A percentile compares a stretch with the other conserved stretches of the same genome.
These are phyloP conservation scores for Houttuynia cordata DNA, from an alignment of 164 flowering plant species.

Conservation along the genomic window DNA sequence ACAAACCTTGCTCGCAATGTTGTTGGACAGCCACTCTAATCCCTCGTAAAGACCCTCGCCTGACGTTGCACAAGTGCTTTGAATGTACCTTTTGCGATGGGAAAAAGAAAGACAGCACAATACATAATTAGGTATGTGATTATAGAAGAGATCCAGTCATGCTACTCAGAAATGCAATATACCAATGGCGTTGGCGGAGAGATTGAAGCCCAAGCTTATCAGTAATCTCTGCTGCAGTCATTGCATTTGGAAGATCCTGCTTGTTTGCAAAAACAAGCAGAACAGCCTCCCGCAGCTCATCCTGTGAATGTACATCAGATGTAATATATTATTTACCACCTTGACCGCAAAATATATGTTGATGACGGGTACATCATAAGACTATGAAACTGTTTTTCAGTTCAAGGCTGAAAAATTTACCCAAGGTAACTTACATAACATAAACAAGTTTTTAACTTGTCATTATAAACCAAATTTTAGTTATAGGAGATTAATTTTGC, in stretches of 20 bases:
- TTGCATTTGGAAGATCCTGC: conserved; percentile 99
- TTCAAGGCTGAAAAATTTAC: no score
- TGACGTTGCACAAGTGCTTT: conserved; percentile 96
- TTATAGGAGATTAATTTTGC: no score
- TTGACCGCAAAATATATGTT: no score
- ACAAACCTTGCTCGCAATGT: conserved; percentile 81
- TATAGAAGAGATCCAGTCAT: neutral
- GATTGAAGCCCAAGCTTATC: conserved; percentile 97
- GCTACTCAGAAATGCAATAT: conserved; percentile 3
- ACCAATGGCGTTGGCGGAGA: conserved; percentile 97
- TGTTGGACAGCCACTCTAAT: conserved; percentile 94
- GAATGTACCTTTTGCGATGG: conserved; percentile 67
- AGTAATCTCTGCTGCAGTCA: conserved; percentile 99
- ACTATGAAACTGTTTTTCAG: no score
- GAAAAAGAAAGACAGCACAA: neutral
- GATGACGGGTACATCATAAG: no score
- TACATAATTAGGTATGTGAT: neutral
- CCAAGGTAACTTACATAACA: no score
- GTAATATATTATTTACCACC: no score
- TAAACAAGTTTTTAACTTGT: no score
- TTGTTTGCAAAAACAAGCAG: conserved; percentile 98
- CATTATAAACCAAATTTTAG: no score
- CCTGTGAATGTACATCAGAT: conserved; percentile 30
- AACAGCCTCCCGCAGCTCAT: conserved; percentile 96
- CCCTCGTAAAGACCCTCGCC: conserved; percentile 97